These are phyloP conservation scores for Paracorniculantispora psalliotae DNA, from an alignment of 2,329 filamentous ascomycete genomes.

Conservation along the genomic window DNA sequence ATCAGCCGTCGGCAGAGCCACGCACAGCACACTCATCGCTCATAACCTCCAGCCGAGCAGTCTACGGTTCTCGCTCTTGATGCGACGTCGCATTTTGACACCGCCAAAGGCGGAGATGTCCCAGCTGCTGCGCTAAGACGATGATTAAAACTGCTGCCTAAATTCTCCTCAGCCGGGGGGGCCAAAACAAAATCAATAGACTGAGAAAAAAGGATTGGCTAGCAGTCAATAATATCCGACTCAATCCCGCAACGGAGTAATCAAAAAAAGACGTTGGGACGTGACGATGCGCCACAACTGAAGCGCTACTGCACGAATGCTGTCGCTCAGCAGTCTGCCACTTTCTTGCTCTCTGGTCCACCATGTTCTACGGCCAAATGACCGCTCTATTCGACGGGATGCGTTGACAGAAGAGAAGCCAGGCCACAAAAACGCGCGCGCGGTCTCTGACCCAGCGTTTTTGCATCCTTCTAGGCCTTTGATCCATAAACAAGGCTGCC, in stretches of 20 bases:
- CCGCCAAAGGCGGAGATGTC: background rate
- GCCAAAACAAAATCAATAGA: background rate
- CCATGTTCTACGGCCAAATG: background rate
- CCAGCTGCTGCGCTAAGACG: background rate
- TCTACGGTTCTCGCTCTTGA: no score
- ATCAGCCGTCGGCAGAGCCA: no score
- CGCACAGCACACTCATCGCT: no score
- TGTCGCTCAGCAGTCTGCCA: no score
- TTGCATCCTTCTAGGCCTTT: background rate
- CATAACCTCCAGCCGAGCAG: no score
- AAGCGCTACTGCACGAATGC: background rate
- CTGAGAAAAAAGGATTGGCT: background rate
- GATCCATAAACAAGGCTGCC: background rate
- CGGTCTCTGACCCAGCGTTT: no score
- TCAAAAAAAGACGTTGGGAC: background rate
- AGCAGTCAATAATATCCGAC: background rate
- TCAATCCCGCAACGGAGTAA: background rate
- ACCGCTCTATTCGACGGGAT: background rate
- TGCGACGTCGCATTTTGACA: background rate
- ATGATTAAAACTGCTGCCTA: background rate
- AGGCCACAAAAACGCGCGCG: background rate
- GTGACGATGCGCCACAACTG: background rate
- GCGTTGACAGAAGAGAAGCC: no score
- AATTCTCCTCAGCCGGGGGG: background rate
- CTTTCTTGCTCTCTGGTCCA: background rate